A percentile compares a stretch with the other conserved stretches of the same genome.
Conservation (phyloP, 768 basidiomycete species). For the Lentinula sp. region DNA sequence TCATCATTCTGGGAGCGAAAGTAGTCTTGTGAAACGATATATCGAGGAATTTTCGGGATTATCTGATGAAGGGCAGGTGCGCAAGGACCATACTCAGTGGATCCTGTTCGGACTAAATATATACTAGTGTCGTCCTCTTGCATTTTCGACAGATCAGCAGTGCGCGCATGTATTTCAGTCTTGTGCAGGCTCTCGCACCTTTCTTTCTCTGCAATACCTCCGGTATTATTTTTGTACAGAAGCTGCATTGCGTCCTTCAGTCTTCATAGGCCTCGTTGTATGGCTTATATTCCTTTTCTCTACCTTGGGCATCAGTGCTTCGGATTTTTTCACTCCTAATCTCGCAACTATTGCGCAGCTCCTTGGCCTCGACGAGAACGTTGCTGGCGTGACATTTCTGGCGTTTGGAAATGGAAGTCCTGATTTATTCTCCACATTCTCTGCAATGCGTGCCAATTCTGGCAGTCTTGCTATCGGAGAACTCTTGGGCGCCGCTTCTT, state of each 20-base stretch:
- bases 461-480: slow-evolving; percentile 93
- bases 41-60: slow-evolving; percentile 23
- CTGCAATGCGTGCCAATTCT: slow-evolving; percentile 80
- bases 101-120: background rate
- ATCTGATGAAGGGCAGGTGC: slow-evolving; percentile 21
- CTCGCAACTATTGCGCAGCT: slow-evolving; percentile 82
- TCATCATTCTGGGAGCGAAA: slow-evolving; percentile 16
- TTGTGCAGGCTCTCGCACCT: slow-evolving; percentile 57
- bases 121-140: slow-evolving; percentile 62
- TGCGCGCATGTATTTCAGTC: slow-evolving; percentile 54
- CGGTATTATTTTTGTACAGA: slow-evolving; percentile 66
- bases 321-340: slow-evolving; percentile 98
- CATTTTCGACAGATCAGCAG: slow-evolving; percentile 47
- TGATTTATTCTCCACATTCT: slow-evolving; percentile 93
- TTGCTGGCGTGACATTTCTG: slow-evolving; percentile 94
- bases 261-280: slow-evolving; percentile 57
- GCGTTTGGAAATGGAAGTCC: slow-evolving; percentile 98
- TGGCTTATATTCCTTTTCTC: slow-evolving; percentile 95
- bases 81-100: slow-evolving; percentile 2
- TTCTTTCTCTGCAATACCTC: slow-evolving; percentile 68
- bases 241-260: slow-evolving; percentile 43
- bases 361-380: slow-evolving; percentile 85
- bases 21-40: slow-evolving; percentile 38
- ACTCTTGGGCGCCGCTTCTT: slow-evolving; percentile 89
- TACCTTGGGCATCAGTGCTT: slow-evolving; percentile 89